Evolutionary conservation across 257 asterid species (phyloP).

Genomic region (Solanum chmielewskii): DNA sequence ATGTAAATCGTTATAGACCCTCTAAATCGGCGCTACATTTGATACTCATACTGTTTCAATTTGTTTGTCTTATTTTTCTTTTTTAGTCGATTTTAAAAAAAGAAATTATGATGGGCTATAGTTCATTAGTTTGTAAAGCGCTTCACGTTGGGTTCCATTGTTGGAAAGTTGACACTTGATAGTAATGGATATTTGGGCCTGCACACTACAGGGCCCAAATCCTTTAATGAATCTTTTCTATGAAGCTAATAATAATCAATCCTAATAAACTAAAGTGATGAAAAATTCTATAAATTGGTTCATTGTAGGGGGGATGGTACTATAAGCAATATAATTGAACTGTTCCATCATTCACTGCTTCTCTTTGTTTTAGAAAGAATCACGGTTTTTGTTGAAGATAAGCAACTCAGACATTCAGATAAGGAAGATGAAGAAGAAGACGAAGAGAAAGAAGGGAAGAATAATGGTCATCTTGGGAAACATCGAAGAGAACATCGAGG

Average conservation of each 20-base stretch:
- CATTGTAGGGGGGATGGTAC: background rate
- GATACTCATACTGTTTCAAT: background rate
- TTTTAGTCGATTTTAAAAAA: too few species aligned
- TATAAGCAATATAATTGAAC: background rate
- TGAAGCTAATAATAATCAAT: too few species aligned
- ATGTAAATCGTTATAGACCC: background rate
- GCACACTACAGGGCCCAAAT: background rate
- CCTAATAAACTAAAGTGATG: background rate
- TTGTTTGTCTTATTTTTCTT: too few species aligned
- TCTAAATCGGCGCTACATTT: background rate
- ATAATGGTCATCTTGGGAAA: too few species aligned
- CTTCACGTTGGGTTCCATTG: too few species aligned
- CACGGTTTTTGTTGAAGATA: too few species aligned
- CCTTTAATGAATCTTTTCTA: background rate
- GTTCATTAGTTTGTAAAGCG: background rate
- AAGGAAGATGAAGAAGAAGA: too few species aligned
- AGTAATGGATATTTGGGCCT: background rate
- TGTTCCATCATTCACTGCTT: background rate
- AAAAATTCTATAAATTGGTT: background rate
- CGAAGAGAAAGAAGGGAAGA: too few species aligned
- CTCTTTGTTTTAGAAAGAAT: background rate
- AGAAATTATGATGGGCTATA: background rate
- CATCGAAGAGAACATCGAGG: too few species aligned
- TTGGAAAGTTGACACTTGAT: background rate
- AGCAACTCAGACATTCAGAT: too few species aligned